A percentile compares a stretch with the other conserved stretches of the same genome.
These are phyloP conservation scores for Westerdykella ornata DNA, from an alignment of 2,329 filamentous ascomycete genomes.

Conservation along the genomic window DNA sequence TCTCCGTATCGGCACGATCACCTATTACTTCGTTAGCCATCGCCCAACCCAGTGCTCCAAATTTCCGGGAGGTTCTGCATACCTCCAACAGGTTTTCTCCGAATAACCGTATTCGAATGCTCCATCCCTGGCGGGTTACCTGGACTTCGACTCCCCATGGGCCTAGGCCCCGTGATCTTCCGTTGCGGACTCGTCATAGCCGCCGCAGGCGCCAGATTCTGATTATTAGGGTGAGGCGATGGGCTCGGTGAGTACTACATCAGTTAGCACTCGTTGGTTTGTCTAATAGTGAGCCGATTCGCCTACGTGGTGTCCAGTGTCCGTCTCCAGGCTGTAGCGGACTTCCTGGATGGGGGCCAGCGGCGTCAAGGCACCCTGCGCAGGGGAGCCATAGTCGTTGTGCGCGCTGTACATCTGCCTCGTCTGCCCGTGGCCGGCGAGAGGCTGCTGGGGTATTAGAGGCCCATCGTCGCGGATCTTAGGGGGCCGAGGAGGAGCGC, in stretches of 20 bases:
- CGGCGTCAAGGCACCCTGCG: conserved; percentile 33
- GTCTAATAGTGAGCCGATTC: not conserved
- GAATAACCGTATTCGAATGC: conserved; percentile 30
- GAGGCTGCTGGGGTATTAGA: conserved; percentile 44
- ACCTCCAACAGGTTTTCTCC: conserved; percentile 34
- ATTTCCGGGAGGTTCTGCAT: conserved; percentile 9
- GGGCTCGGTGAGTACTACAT: conserved; percentile 29
- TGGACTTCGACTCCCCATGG: conserved; percentile 43
- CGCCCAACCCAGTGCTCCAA: not conserved
- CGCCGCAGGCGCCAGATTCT: conserved; percentile 19
- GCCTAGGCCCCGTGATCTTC: conserved; percentile 46
- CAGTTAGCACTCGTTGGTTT: conserved; percentile 7
- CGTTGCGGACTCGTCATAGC: conserved; percentile 31
- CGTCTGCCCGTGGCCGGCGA: conserved; percentile 34
- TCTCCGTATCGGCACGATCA: conserved; percentile 23
- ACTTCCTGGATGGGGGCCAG: conserved; percentile 49
- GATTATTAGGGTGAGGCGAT: conserved; percentile 25
- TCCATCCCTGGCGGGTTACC: conserved; percentile 36
- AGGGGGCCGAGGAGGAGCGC: conserved; percentile 43
- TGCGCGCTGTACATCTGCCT: conserved; percentile 36
- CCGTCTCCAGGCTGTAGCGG: conserved; percentile 45
- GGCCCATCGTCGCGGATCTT: conserved; percentile 54
- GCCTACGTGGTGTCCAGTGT: conserved; percentile 23
- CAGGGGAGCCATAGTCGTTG: conserved; percentile 26
- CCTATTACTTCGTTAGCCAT: not conserved